Evolutionary conservation across 208 protist species (phyloP).

Genomic region (Borovskyia barvae): DNA sequence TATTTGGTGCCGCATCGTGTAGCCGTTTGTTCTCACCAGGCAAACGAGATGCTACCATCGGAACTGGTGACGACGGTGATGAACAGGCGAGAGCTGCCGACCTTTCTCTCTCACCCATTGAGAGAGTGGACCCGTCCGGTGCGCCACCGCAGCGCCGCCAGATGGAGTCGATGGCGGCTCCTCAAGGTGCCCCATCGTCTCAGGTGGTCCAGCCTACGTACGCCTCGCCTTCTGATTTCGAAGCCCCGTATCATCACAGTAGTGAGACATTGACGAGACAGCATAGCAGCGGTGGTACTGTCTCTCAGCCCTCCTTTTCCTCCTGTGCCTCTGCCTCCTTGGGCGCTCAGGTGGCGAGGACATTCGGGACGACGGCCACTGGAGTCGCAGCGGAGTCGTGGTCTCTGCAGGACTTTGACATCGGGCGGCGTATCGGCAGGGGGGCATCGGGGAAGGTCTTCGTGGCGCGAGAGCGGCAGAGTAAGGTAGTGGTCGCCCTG

Average conservation of each 20-base stretch:
- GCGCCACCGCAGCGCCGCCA: neutral
- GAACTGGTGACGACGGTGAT: neutral
- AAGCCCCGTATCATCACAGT: too few species aligned
- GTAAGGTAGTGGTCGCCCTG: slow-evolving; percentile 44
- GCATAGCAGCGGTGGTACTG: neutral
- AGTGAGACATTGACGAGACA: too few species aligned
- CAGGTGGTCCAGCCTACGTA: too few species aligned
- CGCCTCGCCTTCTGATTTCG: too few species aligned
- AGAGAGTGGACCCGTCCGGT: neutral
- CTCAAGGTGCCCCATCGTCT: too few species aligned
- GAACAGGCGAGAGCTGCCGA: slow-evolving; percentile 1
- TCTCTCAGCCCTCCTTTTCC: neutral
- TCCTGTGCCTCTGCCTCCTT: too few species aligned
- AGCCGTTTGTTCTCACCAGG: too few species aligned
- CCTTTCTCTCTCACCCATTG: slow-evolving; percentile 12
- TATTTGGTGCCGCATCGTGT: too few species aligned
- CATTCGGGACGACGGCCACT: too few species aligned
- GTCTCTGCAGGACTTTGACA: slow-evolving; percentile 52
- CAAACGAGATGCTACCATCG: too few species aligned
- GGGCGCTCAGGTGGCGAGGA: too few species aligned
- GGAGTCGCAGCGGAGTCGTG: slow-evolving; percentile 18
- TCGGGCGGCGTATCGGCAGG: slow-evolving; percentile 40
- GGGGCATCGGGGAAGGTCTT: slow-evolving; percentile 45
- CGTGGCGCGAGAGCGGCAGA: slow-evolving; percentile 42
- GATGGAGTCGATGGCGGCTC: too few species aligned